Evolutionary conservation across 2,329 filamentous ascomycete genomes (phyloP).

Genomic region (Pseudogymnoascus sp.): DNA sequence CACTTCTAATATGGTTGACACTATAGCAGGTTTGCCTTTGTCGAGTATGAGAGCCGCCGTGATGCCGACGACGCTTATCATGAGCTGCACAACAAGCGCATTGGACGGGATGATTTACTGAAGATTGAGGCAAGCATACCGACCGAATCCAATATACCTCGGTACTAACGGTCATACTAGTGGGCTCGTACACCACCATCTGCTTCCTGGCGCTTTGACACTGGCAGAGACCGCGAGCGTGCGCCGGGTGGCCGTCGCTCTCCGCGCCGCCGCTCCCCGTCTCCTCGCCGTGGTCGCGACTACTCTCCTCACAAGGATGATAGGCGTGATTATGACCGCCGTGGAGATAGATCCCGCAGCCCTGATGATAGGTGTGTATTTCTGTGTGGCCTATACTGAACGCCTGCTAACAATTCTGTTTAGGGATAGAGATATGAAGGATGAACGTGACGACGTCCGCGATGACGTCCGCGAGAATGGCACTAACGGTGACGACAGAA

Average conservation of each 20-base stretch:
- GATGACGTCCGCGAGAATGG: constrained; percentile 65
- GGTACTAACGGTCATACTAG: constrained; percentile 39
- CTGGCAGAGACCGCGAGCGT: constrained; percentile 70
- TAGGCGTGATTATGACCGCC: constrained; percentile 67
- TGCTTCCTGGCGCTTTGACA: constrained; percentile 96
- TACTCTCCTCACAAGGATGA: constrained; percentile 88
- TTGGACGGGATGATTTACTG: constrained; percentile 87
- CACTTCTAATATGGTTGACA: constrained; percentile 30
- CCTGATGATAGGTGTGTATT: constrained; percentile 51
- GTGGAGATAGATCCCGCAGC: constrained; percentile 68
- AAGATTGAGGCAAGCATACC: constrained; percentile 79
- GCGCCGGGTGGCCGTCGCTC: constrained; percentile 46
- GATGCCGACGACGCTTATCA: constrained; percentile 99
- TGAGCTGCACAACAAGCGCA: constrained; percentile 99
- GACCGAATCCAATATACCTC: constrained; percentile 6
- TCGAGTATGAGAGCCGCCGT: constrained; percentile 96
- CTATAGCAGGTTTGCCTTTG: constrained; percentile 77
- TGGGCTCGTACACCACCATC: constrained; percentile 98
- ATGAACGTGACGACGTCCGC: constrained; percentile 44
- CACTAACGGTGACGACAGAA: constrained; percentile 80
- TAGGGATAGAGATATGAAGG: constrained; percentile 41
- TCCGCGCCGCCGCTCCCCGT: constrained; percentile 56
- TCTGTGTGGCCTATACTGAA: no score
- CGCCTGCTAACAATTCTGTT: background rate
- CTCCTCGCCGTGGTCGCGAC: constrained; percentile 53